phyloP scores from a whole-genome alignment of 1,139 yeast genomes.

The Geotrichum carabidarum region DNA sequence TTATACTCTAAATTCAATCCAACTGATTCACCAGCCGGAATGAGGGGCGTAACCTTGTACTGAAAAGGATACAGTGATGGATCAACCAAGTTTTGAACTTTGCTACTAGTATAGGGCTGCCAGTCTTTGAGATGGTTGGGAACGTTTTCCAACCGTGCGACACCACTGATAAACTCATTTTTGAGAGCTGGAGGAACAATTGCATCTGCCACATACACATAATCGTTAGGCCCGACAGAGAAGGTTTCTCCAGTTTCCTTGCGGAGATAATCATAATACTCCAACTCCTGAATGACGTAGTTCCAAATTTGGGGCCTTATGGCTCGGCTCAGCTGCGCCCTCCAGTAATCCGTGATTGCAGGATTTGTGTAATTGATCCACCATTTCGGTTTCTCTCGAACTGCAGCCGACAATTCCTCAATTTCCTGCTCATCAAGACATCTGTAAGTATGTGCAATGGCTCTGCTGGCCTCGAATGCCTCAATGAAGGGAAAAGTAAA shows the following conservation, averaged over 20 bases:
- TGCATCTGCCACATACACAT: conserved; percentile 16
- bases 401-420: conserved; percentile 29
- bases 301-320: conserved; percentile 1
- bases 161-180: conserved; percentile 13
- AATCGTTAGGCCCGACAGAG: conserved; percentile 9
- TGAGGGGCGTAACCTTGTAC: conserved; percentile 33
- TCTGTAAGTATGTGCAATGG: neutral
- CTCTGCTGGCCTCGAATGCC: no score
- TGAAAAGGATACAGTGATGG: conserved; percentile 43
- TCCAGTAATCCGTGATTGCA: conserved; percentile 38
- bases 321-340: conserved; percentile 25
- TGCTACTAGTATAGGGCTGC: conserved; percentile 35
- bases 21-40: no score
- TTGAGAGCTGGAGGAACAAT: conserved; percentile 18
- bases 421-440: conserved; percentile 34
- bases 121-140: conserved; percentile 36
- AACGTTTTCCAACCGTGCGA: conserved; percentile 51
- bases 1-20: no score
- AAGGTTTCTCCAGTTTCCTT: conserved; percentile 8
- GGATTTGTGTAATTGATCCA: conserved; percentile 34
- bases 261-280: conserved; percentile 12
- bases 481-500: no score
- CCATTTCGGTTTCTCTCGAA: conserved; percentile 40
- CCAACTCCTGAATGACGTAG: conserved; percentile 23
- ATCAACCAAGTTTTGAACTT: conserved; percentile 43